Base-by-base conservation (phyloP, 805 yeast genomes). In the Monosporozyma yasuniensis region DNA sequence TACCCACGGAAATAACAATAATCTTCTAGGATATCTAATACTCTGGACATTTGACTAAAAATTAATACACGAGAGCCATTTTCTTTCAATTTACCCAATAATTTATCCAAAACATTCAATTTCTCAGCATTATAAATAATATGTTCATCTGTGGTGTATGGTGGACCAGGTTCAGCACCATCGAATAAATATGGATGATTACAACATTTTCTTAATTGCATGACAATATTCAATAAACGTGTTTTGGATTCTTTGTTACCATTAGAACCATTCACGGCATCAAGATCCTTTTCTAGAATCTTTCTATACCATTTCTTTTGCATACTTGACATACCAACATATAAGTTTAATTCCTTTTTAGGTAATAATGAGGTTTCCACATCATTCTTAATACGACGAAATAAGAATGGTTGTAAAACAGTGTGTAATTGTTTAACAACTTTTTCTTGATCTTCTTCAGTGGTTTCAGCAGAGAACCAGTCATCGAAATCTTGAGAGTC, bases 131-230 rank as follows among this genome's bases (percentile, higher is more conserved):
- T 85, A 65, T 66, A 83, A 32, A 85, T 81, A 63, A 85, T 72
- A 68, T 85, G 95, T 62, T 85, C 93, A 65, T 85, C 95, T 0
- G 91, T 85, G 8, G 93, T 85, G 58, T 72, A 85, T 21, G 95
- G 95, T 18, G 95, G 95, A 11, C 95, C 95, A 0, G 93, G 93
- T 61, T 85, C 95, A 1, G 91, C 93, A 42, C 95, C 95, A 63
- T 85, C 93, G 59, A 85, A 85, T 38, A 85, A 67, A 61, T 85
- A 85, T 12, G 95, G 95, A 68, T 85, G 95, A 59, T 85, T 85
- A 68, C 91, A 85, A 64, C 93, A 85, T 64, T 85, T 85, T 62
- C 93, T 76, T 59, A 85, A 71, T 64, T 85, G 95, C 95, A 85
- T 85, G 45, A 84, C 91, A 56, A 85, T 85, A 63, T 85, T 85